Conservation (phyloP, 768 basidiomycete species). For the Lactifluus hygrophoroides region DNA sequence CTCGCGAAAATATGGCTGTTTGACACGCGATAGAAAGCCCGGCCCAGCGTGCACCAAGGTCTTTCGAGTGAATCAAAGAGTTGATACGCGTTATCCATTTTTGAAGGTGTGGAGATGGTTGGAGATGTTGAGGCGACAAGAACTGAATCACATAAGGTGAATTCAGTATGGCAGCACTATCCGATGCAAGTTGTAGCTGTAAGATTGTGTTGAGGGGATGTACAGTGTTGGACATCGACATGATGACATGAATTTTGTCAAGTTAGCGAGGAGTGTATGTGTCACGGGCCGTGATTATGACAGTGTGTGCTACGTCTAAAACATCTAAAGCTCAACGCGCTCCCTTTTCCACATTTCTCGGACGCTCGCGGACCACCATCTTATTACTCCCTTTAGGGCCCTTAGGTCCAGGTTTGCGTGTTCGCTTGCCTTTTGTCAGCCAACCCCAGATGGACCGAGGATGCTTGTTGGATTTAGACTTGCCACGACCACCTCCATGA, state of each 20-base stretch:
- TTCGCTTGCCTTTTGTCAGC: conserved; percentile 87
- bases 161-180: conserved; percentile 49
- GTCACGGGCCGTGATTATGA: neutral
- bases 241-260: neutral
- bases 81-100: conserved; percentile 74
- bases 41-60: conserved; percentile 70
- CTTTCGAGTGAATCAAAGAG: conserved; percentile 69
- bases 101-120: conserved; percentile 53
- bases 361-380: conserved; percentile 80
- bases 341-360: conserved; percentile 56
- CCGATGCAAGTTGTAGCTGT: conserved; percentile 65
- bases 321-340: conserved; percentile 12
- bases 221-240: conserved; percentile 8
- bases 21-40: conserved; percentile 68
- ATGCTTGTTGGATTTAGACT: conserved; percentile 93
- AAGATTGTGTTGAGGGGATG: conserved; percentile 57
- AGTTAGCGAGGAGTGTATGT: neutral
- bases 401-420: conserved; percentile 85
- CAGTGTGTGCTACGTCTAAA: neutral
- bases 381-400: conserved; percentile 87
- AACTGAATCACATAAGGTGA: conserved; percentile 50
- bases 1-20: conserved; percentile 49
- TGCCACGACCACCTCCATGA: conserved; percentile 96
- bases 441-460: conserved; percentile 90
- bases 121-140: conserved; percentile 45